Evolutionary conservation across 179 eudicot genomes (phyloP), one percentile per base, ranked within the genome.

Genomic region (Drosera spatulata): DNA sequence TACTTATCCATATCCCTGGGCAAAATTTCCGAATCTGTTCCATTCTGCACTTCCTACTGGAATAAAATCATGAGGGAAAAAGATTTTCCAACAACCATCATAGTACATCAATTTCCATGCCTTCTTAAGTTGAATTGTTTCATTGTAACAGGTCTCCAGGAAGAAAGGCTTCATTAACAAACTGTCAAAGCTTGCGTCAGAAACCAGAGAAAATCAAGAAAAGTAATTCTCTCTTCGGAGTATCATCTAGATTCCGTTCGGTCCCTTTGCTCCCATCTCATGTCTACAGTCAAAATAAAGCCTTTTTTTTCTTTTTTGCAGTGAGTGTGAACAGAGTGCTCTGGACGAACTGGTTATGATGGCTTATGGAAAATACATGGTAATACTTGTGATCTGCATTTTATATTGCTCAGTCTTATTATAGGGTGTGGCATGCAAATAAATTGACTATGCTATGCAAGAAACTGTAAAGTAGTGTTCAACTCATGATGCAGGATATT

Each of bases 311-410:
- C 15, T 56, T 14, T 55, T 57, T 47, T 71, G 38, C 58, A 85
- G 93, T 79, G 77, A 74, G 53, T 80, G 69, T 65, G 84, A 80
- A 69, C 80, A 58, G 47, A 66, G 40, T 62, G 87, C 85, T 59
- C 74, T 85, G 66, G 82, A 82, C 67, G 78, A 78, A 71, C 87
- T 82, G 12, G 71, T 77, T 2, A 62, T 63, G 47, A 76, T 85
- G 80, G 85, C 88, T 62, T 82, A 78, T 65, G 82, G 68, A 10
- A 85, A 85, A 54, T 85, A 82, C 67, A 80, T 78, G 93, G 93
- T 85, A 78, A 51, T 51, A 8, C 55, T 51, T 13, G 55, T 51
- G 22, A 51, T 51, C 13, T 51, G 33, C 15, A 51, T 51, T 51
- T 51, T 51, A 11, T 51, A 22, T 22, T 22, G 33, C 33, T 65